Evolutionary conservation across 2,329 filamentous ascomycete species (phyloP).

Genomic region (Clonostachys sp.): DNA sequence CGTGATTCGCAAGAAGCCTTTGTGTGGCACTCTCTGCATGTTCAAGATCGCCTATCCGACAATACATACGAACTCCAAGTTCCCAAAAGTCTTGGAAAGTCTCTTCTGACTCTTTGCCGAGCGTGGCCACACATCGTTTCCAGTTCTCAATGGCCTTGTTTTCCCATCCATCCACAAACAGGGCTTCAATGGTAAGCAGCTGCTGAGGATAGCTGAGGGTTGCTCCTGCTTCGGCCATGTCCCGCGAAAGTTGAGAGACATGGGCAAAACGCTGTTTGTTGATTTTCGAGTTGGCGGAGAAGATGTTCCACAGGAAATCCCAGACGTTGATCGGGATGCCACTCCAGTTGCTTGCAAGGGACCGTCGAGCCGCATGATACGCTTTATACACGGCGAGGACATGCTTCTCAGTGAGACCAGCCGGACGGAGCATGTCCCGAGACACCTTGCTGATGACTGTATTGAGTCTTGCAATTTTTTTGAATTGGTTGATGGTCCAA

Average conservation of each 20-base stretch:
- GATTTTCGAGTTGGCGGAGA: constrained; percentile 44
- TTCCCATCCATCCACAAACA: constrained; percentile 59
- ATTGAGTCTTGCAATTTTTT: constrained; percentile 31
- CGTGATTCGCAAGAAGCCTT: constrained; percentile 42
- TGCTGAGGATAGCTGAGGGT: constrained; percentile 52
- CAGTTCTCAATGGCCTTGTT: constrained; percentile 59
- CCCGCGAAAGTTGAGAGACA: constrained; percentile 56
- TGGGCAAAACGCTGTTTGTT: constrained; percentile 56
- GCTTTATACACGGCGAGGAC: constrained; percentile 40
- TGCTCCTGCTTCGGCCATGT: constrained; percentile 58
- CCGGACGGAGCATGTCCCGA: constrained; percentile 16
- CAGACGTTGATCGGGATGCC: constrained; percentile 57
- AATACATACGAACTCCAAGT: constrained; percentile 62
- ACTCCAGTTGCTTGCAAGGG: constrained; percentile 39
- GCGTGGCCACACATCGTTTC: constrained; percentile 49
- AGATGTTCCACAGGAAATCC: constrained; percentile 60
- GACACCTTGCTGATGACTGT: constrained; percentile 16
- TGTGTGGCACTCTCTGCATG: constrained; percentile 53
- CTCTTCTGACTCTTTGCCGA: constrained; percentile 40
- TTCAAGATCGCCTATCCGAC: constrained; percentile 50
- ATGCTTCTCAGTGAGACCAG: constrained; percentile 22
- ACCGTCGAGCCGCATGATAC: constrained; percentile 40
- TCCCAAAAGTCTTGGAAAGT: constrained; percentile 55
- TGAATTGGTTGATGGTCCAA: constrained; percentile 29
- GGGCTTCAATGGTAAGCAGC: constrained; percentile 63